These are phyloP conservation scores for Lathyrus oleraceus DNA, from an alignment of 306 rosid genomes.

Conservation along the genomic window DNA sequence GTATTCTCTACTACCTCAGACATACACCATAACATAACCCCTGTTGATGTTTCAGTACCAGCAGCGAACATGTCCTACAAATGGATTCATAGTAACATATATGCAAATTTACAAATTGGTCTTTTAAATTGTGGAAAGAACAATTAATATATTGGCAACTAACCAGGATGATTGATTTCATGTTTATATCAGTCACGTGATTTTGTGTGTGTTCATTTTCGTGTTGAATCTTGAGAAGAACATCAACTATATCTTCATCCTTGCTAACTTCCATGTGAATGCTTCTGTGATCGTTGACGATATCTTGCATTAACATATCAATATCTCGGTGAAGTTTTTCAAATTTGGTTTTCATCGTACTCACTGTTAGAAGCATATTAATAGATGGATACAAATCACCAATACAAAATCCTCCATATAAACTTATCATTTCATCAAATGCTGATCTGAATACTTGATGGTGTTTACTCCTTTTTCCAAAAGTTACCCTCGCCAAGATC, in stretches of 20 bases:
- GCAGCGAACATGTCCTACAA: constrained; percentile 42
- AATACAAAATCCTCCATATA: constrained; percentile 14
- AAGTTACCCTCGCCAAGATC: neutral
- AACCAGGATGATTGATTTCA: constrained; percentile 24
- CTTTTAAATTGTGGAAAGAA: too few species aligned
- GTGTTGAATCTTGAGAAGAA: constrained; percentile 33
- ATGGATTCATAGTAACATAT: neutral
- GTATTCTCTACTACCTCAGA: constrained; percentile 48
- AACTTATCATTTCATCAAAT: neutral
- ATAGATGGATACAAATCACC: constrained; percentile 36
- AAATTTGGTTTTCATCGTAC: neutral
- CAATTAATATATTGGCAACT: too few species aligned
- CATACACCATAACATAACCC: constrained; percentile 38
- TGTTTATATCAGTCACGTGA: constrained; percentile 16
- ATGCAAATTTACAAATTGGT: too few species aligned
- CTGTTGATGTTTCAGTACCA: constrained; percentile 44
- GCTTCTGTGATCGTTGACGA: constrained; percentile 23
- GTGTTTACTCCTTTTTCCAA: constrained; percentile 11
- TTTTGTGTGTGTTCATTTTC: neutral
- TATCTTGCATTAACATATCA: constrained; percentile 31
- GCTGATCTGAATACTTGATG: constrained; percentile 1
- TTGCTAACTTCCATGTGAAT: neutral
- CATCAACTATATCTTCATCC: constrained; percentile 37
- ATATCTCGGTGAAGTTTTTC: neutral
- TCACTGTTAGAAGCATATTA: neutral